These are phyloP conservation scores for Colletotrichum tropicicola DNA, from an alignment of 2,329 filamentous ascomycete genomes.

Conservation along the genomic window DNA sequence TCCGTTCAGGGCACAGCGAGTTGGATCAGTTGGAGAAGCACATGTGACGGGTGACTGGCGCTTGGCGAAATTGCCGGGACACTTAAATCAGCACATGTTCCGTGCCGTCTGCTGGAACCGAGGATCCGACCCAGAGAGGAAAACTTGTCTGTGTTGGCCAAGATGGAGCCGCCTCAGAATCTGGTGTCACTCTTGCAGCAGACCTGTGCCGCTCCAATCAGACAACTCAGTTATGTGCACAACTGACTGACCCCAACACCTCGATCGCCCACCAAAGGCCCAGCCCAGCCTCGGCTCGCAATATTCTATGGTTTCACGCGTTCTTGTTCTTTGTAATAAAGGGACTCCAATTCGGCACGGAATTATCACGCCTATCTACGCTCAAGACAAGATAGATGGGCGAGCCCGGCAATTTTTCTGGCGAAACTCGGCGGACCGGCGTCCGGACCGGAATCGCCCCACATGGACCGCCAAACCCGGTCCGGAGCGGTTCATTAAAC, in stretches of 20 bases:
- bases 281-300: not conserved
- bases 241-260: not conserved
- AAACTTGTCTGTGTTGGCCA: not conserved
- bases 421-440: not conserved
- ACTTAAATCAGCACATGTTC: not conserved
- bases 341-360: too few species aligned
- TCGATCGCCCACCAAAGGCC: not conserved
- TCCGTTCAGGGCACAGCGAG: not conserved
- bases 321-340: not conserved
- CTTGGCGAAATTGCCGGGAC: not conserved
- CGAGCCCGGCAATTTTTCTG: not conserved
- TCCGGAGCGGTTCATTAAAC: conserved; percentile 33
- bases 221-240: not conserved
- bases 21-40: not conserved
- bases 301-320: not conserved
- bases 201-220: conserved; percentile 19
- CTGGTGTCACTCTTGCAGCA: conserved; percentile 5
- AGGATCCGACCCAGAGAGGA: too few species aligned
- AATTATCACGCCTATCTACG: not conserved
- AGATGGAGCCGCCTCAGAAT: not conserved
- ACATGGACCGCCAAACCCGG: conserved; percentile 1
- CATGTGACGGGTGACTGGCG: not conserved
- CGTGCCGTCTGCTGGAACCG: not conserved
- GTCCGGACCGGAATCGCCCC: conserved; percentile 1
- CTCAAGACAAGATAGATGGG: not conserved